Conservation (phyloP, 305 asterid genomes). For the Striga hermonthica region DNA sequence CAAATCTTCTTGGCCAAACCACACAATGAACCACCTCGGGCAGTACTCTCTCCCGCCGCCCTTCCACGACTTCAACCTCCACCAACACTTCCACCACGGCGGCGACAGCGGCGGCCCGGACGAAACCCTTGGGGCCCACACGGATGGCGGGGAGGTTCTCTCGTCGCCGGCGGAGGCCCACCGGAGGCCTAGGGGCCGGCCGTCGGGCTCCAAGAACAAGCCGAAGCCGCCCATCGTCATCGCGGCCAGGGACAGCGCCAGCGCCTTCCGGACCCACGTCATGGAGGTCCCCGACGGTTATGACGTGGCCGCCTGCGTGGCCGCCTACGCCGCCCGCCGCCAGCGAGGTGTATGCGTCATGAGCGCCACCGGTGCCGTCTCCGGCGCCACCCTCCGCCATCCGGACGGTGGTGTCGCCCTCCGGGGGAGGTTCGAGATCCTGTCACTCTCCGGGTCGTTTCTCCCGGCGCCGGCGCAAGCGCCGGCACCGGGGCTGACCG, state of each 20-base stretch:
- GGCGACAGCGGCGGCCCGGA: constrained; percentile 22
- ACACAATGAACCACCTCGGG: no score
- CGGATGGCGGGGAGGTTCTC: constrained; percentile 41
- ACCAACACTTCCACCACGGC: constrained; percentile 48
- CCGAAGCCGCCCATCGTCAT: constrained; percentile 72
- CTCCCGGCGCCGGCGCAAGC: constrained; percentile 84
- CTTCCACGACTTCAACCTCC: constrained; percentile 57
- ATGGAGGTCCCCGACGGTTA: constrained; percentile 64
- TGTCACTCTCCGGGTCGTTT: constrained; percentile 64
- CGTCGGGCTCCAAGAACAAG: constrained; percentile 62
- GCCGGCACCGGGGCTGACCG: constrained; percentile 56
- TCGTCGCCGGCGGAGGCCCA: constrained; percentile 40
- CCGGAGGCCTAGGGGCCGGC: constrained; percentile 65
- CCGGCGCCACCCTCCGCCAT: constrained; percentile 57
- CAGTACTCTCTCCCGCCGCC: constrained; percentile 62
- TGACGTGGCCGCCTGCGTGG: constrained; percentile 54
- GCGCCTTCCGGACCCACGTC: constrained; percentile 63
- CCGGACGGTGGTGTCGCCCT: constrained; percentile 64
- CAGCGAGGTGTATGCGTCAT: constrained; percentile 73
- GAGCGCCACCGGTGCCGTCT: constrained; percentile 65
- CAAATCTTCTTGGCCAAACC: no score
- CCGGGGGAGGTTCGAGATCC: constrained; percentile 66
- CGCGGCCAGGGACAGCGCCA: constrained; percentile 67
- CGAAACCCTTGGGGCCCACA: no score
- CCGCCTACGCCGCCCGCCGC: constrained; percentile 55